A percentile compares a stretch with the other conserved stretches of the same genome.
Conservation (phyloP, 768 basidiomycete genomes). For the Pleurotus eryngii region DNA sequence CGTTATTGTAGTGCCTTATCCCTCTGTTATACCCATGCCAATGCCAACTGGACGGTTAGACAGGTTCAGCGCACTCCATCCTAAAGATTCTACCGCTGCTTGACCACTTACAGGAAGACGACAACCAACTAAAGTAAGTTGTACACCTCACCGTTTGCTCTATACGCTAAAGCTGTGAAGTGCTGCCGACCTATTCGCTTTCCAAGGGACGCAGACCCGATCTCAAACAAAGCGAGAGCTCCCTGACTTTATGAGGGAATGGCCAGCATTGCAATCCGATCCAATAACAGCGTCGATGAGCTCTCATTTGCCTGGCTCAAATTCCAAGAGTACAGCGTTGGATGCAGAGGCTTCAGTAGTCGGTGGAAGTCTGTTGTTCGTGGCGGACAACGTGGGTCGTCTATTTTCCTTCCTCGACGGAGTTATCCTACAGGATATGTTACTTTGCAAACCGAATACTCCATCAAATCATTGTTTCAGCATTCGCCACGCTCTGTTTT, state of each 20-base stretch:
- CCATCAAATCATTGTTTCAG: slow-evolving; percentile 42
- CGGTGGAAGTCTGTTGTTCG: slow-evolving; percentile 60
- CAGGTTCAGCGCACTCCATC: slow-evolving; percentile 74
- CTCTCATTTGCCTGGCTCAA: slow-evolving; percentile 34
- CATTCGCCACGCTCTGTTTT: slow-evolving; percentile 44
- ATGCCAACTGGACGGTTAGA: slow-evolving; percentile 39
- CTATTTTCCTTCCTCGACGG: slow-evolving; percentile 70
- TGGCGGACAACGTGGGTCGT: slow-evolving; percentile 54
- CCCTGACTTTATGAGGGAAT: slow-evolving; percentile 60
- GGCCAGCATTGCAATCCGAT: slow-evolving; percentile 65
- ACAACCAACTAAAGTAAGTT: slow-evolving; percentile 61
- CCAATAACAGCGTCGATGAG: slow-evolving; percentile 59
- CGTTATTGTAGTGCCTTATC: slow-evolving; percentile 48
- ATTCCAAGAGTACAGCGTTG: slow-evolving; percentile 23
- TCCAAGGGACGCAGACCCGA: slow-evolving; percentile 65
- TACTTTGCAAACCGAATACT: slow-evolving; percentile 27
- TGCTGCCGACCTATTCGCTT: slow-evolving; percentile 77
- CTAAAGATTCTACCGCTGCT: slow-evolving; percentile 68
- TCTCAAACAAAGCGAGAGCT: slow-evolving; percentile 37
- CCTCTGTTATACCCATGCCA: slow-evolving; percentile 1
- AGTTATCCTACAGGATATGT: slow-evolving; percentile 66
- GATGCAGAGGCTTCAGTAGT: slow-evolving; percentile 52
- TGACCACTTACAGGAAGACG: slow-evolving; percentile 67
- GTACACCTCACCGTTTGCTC: background rate
- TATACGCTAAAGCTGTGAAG: slow-evolving; percentile 32